phyloP scores from a whole-genome alignment of 1,139 yeast species.

The Geotrichum australiense region DNA sequence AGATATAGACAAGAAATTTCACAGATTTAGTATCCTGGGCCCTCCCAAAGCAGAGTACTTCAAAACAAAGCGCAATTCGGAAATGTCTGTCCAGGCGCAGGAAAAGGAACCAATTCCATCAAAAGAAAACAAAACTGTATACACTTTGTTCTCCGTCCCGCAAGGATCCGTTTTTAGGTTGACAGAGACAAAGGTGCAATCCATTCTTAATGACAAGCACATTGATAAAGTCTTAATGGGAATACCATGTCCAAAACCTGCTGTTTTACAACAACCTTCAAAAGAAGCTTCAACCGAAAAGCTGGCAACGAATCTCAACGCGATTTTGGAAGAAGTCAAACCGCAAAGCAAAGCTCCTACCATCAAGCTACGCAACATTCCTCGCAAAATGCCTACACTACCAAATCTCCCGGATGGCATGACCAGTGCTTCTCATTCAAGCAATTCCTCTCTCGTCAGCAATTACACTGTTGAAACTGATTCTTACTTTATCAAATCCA shows the following conservation, averaged over 20 bases:
- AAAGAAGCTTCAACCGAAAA: not conserved
- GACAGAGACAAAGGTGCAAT: constrained; percentile 12
- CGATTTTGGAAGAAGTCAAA: too few relatives aligned
- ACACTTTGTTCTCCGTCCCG: constrained; percentile 14
- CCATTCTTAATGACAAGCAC: constrained; percentile 12
- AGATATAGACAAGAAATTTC: constrained; percentile 4
- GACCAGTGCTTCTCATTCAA: too few relatives aligned
- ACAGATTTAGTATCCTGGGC: constrained; percentile 11
- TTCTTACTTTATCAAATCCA: too few relatives aligned
- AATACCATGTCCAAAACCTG: constrained; percentile 2
- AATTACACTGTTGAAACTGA: too few relatives aligned
- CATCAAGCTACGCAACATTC: too few relatives aligned
- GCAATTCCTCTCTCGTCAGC: too few relatives aligned
- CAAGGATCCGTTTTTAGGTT: constrained; percentile 14
- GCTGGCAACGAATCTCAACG: too few relatives aligned
- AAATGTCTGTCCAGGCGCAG: not conserved
- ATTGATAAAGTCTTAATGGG: constrained; percentile 9
- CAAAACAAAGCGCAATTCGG: not conserved
- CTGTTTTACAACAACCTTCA: not conserved
- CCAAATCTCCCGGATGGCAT: too few relatives aligned
- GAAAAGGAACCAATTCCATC: not conserved
- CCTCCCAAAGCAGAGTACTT: constrained; percentile 11
- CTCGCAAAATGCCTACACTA: too few relatives aligned
- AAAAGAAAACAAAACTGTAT: constrained; percentile 1
- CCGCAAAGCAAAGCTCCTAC: too few relatives aligned